These are phyloP conservation scores for Globisporangium splendens DNA, from an alignment of 352 stramenopile genomes.

Conservation along the genomic window DNA sequence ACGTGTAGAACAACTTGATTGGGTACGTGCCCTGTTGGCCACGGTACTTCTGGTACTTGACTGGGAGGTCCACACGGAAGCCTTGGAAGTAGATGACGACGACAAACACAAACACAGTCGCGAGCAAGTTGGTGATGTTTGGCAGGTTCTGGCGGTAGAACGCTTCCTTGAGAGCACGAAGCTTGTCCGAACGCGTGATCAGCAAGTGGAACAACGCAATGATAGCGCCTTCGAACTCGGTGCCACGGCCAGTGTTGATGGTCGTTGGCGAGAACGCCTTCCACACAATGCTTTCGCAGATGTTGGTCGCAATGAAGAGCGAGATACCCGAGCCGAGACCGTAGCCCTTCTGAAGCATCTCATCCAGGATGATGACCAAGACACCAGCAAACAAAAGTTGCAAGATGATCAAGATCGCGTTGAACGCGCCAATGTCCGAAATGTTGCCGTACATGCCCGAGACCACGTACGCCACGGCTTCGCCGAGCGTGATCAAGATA, in stretches of 20 bases:
- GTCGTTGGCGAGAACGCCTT: constrained; percentile 99
- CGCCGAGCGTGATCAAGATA: constrained; percentile 98
- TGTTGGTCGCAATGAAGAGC: constrained; percentile 99
- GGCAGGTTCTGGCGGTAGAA: constrained; percentile 99
- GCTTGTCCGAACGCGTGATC: constrained; percentile 98
- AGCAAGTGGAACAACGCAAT: constrained; percentile 99
- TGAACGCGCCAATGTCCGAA: constrained; percentile 96
- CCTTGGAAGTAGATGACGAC: constrained; percentile 99
- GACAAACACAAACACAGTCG: constrained; percentile 98
- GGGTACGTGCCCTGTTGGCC: constrained; percentile 99
- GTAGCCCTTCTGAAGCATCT: constrained; percentile 99
- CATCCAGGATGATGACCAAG: constrained; percentile 99
- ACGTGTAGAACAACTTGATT: constrained; percentile 99
- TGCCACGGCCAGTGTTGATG: constrained; percentile 98
- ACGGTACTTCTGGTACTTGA: constrained; percentile 99
- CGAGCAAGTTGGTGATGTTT: constrained; percentile 98
- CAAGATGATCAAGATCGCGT: constrained; percentile 98
- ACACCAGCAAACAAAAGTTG: constrained; percentile 98
- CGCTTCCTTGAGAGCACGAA: constrained; percentile 96
- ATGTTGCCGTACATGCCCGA: constrained; percentile 99
- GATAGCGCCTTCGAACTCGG: constrained; percentile 99
- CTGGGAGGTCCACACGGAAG: constrained; percentile 88
- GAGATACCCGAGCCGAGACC: constrained; percentile 98
- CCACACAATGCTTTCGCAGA: constrained; percentile 99
- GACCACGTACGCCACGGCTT: constrained; percentile 99